Percentiles rank a stretch among this genome's conserved stretches.
Evolutionary conservation across 768 basidiomycete species (phyloP).

Genomic region (Daedaleopsis nitida): DNA sequence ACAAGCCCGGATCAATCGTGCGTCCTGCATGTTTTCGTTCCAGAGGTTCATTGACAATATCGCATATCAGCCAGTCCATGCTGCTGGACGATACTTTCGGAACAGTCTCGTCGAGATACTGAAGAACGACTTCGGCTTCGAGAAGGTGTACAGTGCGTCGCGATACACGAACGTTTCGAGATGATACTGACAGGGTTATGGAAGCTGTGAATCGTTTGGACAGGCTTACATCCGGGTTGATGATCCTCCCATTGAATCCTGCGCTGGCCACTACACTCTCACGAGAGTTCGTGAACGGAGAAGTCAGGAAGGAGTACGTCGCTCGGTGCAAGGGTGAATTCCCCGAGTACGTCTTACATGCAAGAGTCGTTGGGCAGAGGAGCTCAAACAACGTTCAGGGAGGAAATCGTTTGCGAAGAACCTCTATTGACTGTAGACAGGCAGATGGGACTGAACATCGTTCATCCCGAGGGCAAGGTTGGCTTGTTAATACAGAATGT

Average conservation of each 20-base stretch:
- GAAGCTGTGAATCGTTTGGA: conserved; percentile 94
- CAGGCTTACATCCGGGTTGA: conserved; percentile 90
- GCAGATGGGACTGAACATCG: conserved; percentile 95
- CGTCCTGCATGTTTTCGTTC: conserved; percentile 38
- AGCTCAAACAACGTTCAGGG: conserved; percentile 44
- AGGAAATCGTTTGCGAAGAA: conserved; percentile 80
- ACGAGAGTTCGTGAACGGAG: conserved; percentile 78
- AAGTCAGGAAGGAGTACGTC: conserved; percentile 90
- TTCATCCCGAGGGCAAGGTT: conserved; percentile 95
- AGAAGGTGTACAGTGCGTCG: conserved; percentile 79
- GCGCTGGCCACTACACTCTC: conserved; percentile 71
- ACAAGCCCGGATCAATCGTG: conserved; percentile 97
- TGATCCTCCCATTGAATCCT: conserved; percentile 85
- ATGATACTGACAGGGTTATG: neutral
- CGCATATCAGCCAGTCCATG: conserved; percentile 77
- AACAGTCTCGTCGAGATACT: conserved; percentile 90
- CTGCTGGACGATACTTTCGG: conserved; percentile 86
- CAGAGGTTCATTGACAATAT: neutral
- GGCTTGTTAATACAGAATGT: conserved; percentile 2
- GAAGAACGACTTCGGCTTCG: conserved; percentile 77
- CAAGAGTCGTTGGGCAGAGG: neutral
- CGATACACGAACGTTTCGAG: neutral
- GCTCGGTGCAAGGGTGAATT: conserved; percentile 87
- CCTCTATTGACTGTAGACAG: conserved; percentile 91
- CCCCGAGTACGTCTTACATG: conserved; percentile 62